Evolutionary conservation across 2,329 filamentous ascomycete species (phyloP).

Genomic region (Verticillium isaacii): DNA sequence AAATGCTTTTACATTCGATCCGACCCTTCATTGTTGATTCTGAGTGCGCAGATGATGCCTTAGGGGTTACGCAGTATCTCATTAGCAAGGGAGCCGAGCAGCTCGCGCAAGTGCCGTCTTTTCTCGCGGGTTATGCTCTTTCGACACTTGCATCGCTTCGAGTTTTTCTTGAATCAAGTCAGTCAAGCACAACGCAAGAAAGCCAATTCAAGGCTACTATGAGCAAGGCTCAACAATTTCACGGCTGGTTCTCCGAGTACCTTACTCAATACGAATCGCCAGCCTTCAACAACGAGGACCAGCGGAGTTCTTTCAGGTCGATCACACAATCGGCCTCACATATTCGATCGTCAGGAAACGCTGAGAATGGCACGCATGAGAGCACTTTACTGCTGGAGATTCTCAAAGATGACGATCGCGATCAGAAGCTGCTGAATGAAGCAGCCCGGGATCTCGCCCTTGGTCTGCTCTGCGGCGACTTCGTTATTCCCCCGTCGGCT

Average conservation of each 20-base stretch:
- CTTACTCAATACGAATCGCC: slow-evolving; percentile 58
- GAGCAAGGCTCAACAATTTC: slow-evolving; percentile 70
- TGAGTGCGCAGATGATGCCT: slow-evolving; percentile 84
- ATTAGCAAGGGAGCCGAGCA: slow-evolving; percentile 63
- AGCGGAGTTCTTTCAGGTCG: slow-evolving; percentile 54
- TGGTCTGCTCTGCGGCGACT: slow-evolving; percentile 69
- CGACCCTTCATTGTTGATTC: slow-evolving; percentile 74
- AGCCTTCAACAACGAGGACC: slow-evolving; percentile 40
- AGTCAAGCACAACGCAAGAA: slow-evolving; percentile 79
- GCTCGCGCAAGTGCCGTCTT: slow-evolving; percentile 62
- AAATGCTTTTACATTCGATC: slow-evolving; percentile 83
- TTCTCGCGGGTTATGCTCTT: slow-evolving; percentile 75
- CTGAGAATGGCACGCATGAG: slow-evolving; percentile 66
- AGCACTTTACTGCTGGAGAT: slow-evolving; percentile 76
- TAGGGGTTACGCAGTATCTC: slow-evolving; percentile 84
- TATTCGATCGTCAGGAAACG: slow-evolving; percentile 65
- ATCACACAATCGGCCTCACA: slow-evolving; percentile 66
- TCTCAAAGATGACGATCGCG: slow-evolving; percentile 64
- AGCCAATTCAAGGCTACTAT: slow-evolving; percentile 75
- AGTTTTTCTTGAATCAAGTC: slow-evolving; percentile 67
- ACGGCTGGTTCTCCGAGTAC: slow-evolving; percentile 71
- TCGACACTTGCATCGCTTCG: slow-evolving; percentile 75
- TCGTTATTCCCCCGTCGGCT: slow-evolving; percentile 54
- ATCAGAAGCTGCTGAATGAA: slow-evolving; percentile 61
- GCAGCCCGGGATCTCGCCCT: slow-evolving; percentile 68